Percentiles rank a stretch among this genome's conserved stretches.
phyloP scores from a whole-genome alignment of 129 eudicot species.

The Scalesia atractyloides region DNA sequence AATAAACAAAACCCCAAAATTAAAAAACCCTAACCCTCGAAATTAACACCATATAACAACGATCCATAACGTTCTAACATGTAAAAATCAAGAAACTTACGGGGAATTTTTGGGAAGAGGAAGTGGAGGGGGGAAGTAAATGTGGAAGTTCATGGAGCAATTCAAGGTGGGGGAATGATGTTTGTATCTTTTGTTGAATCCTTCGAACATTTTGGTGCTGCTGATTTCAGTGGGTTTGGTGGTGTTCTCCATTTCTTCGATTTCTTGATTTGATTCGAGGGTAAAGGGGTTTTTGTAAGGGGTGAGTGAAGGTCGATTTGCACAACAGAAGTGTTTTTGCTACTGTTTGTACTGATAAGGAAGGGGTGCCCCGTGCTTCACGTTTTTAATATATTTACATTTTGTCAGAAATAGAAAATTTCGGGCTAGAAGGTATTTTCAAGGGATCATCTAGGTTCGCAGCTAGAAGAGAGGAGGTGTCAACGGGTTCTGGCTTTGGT shows the following conservation, averaged over 20 bases:
- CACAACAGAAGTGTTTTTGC: constrained; percentile 11
- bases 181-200: constrained; percentile 91
- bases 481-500: too few relatives aligned
- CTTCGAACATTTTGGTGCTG: constrained; percentile 90
- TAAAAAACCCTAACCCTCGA: constrained; percentile 21
- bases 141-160: constrained; percentile 90
- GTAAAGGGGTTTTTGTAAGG: constrained; percentile 14
- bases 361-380: neutral
- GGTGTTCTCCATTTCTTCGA: constrained; percentile 51
- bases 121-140: constrained; percentile 87
- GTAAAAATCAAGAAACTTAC: constrained; percentile 36
- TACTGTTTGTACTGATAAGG: constrained; percentile 21
- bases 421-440: too few relatives aligned
- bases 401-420: too few relatives aligned
- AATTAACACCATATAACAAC: neutral
- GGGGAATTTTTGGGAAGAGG: constrained; percentile 73
- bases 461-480: too few relatives aligned
- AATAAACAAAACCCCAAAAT: constrained; percentile 17
- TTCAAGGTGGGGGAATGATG: constrained; percentile 80
- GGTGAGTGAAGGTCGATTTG: neutral
- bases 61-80: neutral
- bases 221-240: constrained; percentile 79
- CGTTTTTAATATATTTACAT: too few relatives aligned
- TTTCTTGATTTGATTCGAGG: neutral
- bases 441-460: too few relatives aligned